phyloP scores from a whole-genome alignment of 2,329 filamentous ascomycete genomes.

The Sclerotinia sclerotiorum region DNA sequence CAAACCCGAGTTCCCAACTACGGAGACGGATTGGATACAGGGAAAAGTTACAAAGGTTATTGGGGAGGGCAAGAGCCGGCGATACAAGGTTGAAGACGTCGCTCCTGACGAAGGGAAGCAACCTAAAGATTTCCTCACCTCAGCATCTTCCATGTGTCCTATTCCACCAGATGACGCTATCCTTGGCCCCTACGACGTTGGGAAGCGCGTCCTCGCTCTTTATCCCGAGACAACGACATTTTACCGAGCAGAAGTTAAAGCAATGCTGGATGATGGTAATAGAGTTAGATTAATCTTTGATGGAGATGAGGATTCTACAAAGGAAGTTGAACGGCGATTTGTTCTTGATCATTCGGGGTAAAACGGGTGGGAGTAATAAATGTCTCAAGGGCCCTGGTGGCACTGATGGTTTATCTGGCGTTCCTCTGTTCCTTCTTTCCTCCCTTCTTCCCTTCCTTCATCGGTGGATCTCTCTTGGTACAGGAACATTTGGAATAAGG shows the following conservation, averaged over 20 bases:
- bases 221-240: conserved; percentile 86
- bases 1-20: conserved; percentile 49
- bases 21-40: conserved; percentile 67
- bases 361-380: background rate
- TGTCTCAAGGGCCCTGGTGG: background rate
- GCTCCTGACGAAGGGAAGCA: conserved; percentile 72
- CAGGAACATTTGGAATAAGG: conserved; percentile 21
- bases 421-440: background rate
- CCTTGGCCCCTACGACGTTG: conserved; percentile 60
- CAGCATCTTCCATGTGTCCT: conserved; percentile 72
- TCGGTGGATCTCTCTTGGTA: conserved; percentile 16
- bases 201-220: conserved; percentile 72
- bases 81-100: conserved; percentile 78
- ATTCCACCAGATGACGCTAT: conserved; percentile 63
- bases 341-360: conserved; percentile 65
- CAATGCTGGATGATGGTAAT: conserved; percentile 52
- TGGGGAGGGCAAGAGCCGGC: conserved; percentile 73
- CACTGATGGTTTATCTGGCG: background rate
- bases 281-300: conserved; percentile 73
- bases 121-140: conserved; percentile 64
- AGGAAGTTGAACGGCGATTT: conserved; percentile 72
- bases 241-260: conserved; percentile 79
- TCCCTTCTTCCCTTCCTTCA: background rate
- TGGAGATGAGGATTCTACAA: conserved; percentile 73
- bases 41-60: conserved; percentile 74